Evolutionary conservation across 2,329 filamentous ascomycete genomes (phyloP), one percentile per base, ranked within the genome.

Genomic region (Claviceps sp.): DNA sequence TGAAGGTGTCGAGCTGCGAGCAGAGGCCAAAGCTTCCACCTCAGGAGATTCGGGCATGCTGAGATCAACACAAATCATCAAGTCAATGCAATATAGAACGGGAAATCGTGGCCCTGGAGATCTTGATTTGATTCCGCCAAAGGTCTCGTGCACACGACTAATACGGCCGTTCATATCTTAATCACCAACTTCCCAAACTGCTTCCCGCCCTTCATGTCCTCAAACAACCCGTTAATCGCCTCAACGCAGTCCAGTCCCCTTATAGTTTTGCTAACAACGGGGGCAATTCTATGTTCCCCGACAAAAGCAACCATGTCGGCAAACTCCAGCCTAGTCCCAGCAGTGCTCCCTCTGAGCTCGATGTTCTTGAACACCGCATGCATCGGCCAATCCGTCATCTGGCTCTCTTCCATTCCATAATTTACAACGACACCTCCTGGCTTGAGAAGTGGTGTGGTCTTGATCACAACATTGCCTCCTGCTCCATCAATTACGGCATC

Each of bases 151-250:
- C 9, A 23, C 40, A 43, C 14, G 5, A 22, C 22, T 16, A 26
- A 29, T 16, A 26, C 9, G 26, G 26, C 26, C 5, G 14, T 13
- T 51, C 74, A 60, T 37, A 90, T 77, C 59, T 87, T 79, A 57
- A 96, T 79, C 1, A 96, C 88, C 59, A 97, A 67, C 70, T 97
- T 97, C 11, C 91, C 93, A 71, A 97, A 95, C 67, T 97, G 91
- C 55, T 71, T 82, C 0, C 85, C 88, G 5, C 80, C 78, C 64
- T 86, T 88, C 80, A 97, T 95, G 49, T 95, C 88, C 40, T 88
- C 82, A 64, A 95, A 97, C 49, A 96, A 66, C 0, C 73, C 74
- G 54, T 97, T 82, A 51, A 96, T 86, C 14, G 73, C 84, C n/a
- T 81, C 75, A 6, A 95, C 59, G 59, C 89, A 83, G 50, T 85